A percentile compares a stretch with the other conserved stretches of the same genome.
Conservation (phyloP, 1,284 basidiomycete genomes). For the Papiliotrema flavescens region DNA sequence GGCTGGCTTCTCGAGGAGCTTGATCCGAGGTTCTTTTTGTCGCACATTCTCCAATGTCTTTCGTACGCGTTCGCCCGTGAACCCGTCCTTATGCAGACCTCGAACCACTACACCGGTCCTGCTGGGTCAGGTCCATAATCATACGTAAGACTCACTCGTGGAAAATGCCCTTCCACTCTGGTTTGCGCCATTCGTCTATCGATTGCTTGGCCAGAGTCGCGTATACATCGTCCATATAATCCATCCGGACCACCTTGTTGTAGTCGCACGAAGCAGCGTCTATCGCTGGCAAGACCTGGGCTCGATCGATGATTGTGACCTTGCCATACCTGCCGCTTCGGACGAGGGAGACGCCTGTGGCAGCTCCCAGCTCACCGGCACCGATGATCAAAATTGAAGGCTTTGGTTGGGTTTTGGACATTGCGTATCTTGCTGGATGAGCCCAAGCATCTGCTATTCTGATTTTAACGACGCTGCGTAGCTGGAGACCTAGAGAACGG, state of each 20-base stretch:
- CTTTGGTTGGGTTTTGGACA: slow-evolving; percentile 4
- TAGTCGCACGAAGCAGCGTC: slow-evolving; percentile 80
- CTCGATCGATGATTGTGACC: slow-evolving; percentile 70
- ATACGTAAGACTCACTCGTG: slow-evolving; percentile 58
- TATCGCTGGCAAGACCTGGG: slow-evolving; percentile 61
- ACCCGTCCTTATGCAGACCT: neutral
- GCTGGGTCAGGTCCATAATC: neutral
- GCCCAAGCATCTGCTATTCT: neutral
- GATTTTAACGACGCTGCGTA: neutral
- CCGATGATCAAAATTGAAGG: slow-evolving; percentile 65
- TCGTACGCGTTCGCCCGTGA: neutral
- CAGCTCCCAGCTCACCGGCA: slow-evolving; percentile 80
- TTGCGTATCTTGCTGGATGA: neutral
- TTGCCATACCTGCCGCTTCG: slow-evolving; percentile 58
- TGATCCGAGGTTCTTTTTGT: slow-evolving; percentile 7
- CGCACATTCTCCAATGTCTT: slow-evolving; percentile 8
- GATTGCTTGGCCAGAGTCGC: slow-evolving; percentile 66
- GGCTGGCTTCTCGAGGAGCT: slow-evolving; percentile 7
- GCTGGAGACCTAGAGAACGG: neutral
- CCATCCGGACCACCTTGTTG: slow-evolving; percentile 64
- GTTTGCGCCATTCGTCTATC: slow-evolving; percentile 64
- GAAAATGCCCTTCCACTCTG: slow-evolving; percentile 66
- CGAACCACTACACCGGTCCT: slow-evolving; percentile 17
- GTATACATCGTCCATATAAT: slow-evolving; percentile 54
- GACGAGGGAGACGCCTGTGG: slow-evolving; percentile 71